phyloP scores from a whole-genome alignment of 2,329 filamentous ascomycete species.

The Colletotrichum liriopes region DNA sequence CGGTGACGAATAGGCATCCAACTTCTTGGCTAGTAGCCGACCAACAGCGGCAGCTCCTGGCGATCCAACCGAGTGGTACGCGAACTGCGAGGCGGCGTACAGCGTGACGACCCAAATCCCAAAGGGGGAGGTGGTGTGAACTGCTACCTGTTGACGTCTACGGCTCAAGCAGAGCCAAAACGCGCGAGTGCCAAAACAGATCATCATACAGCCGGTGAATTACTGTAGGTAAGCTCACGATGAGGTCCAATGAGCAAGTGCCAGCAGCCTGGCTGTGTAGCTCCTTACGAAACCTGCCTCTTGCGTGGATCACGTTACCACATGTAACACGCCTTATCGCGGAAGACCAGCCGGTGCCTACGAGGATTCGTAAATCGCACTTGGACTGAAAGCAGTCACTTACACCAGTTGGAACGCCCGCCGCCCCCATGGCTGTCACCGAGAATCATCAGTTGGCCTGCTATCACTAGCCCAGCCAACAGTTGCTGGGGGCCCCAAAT shows the following conservation, averaged over 20 bases:
- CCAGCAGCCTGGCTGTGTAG: conserved; percentile 22
- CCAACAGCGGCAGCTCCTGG: neutral
- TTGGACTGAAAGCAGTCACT: neutral
- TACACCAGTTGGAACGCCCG: neutral
- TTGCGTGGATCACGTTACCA: conserved; percentile 8
- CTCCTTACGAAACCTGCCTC: conserved; percentile 9
- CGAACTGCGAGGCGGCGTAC: neutral
- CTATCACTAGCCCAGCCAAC: neutral
- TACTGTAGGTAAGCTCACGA: conserved; percentile 13
- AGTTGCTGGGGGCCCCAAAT: neutral
- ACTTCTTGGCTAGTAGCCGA: conserved; percentile 11
- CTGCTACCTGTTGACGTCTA: conserved; percentile 7
- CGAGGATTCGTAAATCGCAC: neutral
- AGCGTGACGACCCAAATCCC: neutral
- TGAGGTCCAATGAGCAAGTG: conserved; percentile 17
- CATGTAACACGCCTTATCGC: conserved; percentile 1
- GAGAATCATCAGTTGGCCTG: neutral
- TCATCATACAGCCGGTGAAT: neutral
- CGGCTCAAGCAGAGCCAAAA: neutral
- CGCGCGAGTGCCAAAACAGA: conserved; percentile 28
- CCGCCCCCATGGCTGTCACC: neutral
- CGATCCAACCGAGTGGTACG: conserved; percentile 19
- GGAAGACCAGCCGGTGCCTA: conserved; percentile 1
- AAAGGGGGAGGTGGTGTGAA: conserved; percentile 10
- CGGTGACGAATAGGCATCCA: conserved; percentile 13